Evolutionary conservation across 768 basidiomycete genomes (phyloP).

Genomic region (Rhodosporidiobolus sp.): DNA sequence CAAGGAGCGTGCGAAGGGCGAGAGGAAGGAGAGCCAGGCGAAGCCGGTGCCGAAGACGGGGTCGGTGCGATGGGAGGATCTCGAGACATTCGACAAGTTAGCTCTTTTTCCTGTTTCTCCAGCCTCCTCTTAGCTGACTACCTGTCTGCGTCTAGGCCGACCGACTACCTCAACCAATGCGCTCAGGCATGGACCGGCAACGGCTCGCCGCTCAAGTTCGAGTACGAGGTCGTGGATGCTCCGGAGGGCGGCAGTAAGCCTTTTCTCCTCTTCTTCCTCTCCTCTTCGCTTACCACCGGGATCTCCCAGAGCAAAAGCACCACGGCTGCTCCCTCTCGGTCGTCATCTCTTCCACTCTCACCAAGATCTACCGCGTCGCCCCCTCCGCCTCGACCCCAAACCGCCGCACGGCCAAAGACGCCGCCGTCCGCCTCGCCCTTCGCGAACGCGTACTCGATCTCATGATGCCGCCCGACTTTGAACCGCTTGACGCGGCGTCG

Average conservation of each 20-base stretch:
- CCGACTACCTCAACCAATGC: conserved; percentile 20
- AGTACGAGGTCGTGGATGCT: background rate
- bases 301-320: background rate
- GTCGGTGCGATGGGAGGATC: conserved; percentile 4
- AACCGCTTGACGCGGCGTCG: background rate
- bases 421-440: conserved; percentile 18
- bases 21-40: background rate
- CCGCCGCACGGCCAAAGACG: conserved; percentile 9
- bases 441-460: conserved; percentile 12
- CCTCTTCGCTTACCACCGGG: background rate
- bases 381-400: background rate
- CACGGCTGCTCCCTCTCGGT: conserved; percentile 9
- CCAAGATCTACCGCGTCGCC: background rate
- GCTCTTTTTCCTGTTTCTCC: background rate
- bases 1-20: background rate
- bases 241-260: background rate
- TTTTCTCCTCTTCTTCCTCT: background rate
- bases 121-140: no score
- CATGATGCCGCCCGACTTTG: background rate
- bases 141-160: background rate
- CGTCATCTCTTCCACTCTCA: background rate
- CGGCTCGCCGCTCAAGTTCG: conserved; percentile 15
- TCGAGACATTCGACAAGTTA: conserved; percentile 7
- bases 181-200: conserved; percentile 13
- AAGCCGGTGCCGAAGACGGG: conserved; percentile 1